These are phyloP conservation scores for Kazachstania viticola DNA, from an alignment of 805 yeast genomes.

Conservation along the genomic window DNA sequence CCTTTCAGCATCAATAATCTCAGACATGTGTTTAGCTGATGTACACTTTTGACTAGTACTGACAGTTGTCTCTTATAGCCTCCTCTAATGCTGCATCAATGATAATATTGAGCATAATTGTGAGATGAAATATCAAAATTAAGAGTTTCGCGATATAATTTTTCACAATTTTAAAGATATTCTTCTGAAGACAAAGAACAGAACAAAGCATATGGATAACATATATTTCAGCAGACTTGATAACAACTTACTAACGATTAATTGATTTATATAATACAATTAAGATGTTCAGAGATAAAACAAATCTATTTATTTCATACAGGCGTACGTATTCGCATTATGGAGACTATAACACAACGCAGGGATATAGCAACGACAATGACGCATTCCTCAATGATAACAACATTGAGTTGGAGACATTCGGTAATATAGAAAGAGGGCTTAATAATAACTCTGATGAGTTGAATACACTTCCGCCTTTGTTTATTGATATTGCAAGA, in stretches of 20 bases:
- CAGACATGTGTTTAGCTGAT: no score
- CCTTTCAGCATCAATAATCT: not conserved
- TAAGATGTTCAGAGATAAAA: conserved; percentile 90
- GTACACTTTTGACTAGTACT: no score
- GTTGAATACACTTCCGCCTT: conserved; percentile 60
- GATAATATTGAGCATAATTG: no score
- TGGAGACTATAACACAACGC: conserved; percentile 29
- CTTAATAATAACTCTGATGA: conserved; percentile 11
- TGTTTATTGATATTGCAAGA: conserved; percentile 59
- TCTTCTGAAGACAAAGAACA: no score
- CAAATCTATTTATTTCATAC: conserved; percentile 81
- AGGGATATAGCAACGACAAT: conserved; percentile 10
- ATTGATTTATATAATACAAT: no score
- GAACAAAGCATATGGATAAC: no score
- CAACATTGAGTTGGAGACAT: conserved; percentile 23
- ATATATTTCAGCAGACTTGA: no score
- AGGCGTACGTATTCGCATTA: conserved; percentile 76
- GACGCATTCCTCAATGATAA: conserved; percentile 17
- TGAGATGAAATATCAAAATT: no score
- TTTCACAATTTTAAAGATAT: no score
- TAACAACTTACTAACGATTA: no score
- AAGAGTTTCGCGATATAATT: no score
- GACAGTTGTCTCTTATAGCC: not conserved
- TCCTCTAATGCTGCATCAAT: not conserved
- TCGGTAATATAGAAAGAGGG: conserved; percentile 17